These are phyloP conservation scores for Fusarium humuli DNA, from an alignment of 2,329 filamentous ascomycete species.

Conservation along the genomic window DNA sequence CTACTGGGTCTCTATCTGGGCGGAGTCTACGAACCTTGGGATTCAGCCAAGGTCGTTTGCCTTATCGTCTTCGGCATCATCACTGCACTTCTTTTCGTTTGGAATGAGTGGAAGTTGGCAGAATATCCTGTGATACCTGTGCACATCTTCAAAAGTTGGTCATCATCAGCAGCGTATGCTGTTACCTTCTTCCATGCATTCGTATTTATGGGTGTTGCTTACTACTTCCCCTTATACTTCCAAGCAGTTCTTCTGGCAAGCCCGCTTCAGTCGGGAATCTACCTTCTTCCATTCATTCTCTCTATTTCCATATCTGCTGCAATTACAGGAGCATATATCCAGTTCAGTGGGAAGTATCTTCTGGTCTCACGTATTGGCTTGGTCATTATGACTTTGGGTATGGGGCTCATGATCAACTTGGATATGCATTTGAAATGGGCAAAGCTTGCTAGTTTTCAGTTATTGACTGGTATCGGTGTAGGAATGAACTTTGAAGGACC, in stretches of 20 bases:
- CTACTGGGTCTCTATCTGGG: conserved; percentile 78
- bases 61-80: conserved; percentile 70
- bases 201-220: conserved; percentile 73
- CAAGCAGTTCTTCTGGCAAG: conserved; percentile 73
- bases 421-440: conserved; percentile 60
- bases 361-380: conserved; percentile 66
- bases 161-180: conserved; percentile 67
- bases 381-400: conserved; percentile 67
- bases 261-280: conserved; percentile 70
- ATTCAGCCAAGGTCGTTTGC: conserved; percentile 70
- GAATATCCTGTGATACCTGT: conserved; percentile 77
- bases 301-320: conserved; percentile 59
- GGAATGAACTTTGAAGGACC: conserved; percentile 73
- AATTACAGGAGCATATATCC: conserved; percentile 56
- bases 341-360: conserved; percentile 69
- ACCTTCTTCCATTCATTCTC: conserved; percentile 71
- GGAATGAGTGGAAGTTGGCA: conserved; percentile 73
- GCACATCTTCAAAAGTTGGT: conserved; percentile 65
- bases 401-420: conserved; percentile 67
- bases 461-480: conserved; percentile 70
- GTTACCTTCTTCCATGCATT: conserved; percentile 61
- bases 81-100: conserved; percentile 63
- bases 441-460: conserved; percentile 65
- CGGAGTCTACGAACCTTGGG: conserved; percentile 71
- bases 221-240: conserved; percentile 80